Percentiles rank a stretch among this genome's conserved stretches.
phyloP scores from a whole-genome alignment of 129 eudicot species.

The Logfia minima region DNA sequence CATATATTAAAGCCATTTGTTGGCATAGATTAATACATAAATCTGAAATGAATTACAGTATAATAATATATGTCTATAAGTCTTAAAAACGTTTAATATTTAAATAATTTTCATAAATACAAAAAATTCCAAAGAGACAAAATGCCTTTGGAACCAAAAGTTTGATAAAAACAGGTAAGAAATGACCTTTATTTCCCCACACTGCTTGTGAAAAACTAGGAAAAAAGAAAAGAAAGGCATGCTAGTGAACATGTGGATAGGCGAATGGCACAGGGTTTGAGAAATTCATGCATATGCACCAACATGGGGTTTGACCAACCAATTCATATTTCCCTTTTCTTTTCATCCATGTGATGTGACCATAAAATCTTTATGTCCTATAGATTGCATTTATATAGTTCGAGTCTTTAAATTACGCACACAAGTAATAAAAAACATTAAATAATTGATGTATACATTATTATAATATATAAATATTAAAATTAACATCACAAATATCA shows the following conservation, averaged over 20 bases:
- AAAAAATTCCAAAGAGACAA: background rate
- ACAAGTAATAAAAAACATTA: no score
- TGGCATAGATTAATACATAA: background rate
- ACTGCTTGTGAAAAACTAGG: slow-evolving; percentile 20
- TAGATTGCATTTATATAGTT: background rate
- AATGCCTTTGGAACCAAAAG: slow-evolving; percentile 14
- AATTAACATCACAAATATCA: no score
- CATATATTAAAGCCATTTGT: no score
- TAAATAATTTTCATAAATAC: no score
- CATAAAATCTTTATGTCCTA: background rate
- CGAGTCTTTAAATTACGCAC: background rate
- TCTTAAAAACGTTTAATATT: no score
- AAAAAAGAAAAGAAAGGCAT: slow-evolving; percentile 21
- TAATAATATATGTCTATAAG: no score
- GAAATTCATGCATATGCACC: slow-evolving; percentile 24
- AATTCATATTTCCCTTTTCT: background rate
- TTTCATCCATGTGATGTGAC: background rate
- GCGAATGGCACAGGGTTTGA: slow-evolving; percentile 31
- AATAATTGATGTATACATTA: no score
- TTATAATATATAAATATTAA: no score
- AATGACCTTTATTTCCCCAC: slow-evolving; percentile 23
- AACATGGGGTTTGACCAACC: slow-evolving; percentile 36
- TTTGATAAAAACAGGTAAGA: slow-evolving; percentile 11
- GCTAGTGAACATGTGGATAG: slow-evolving; percentile 32
- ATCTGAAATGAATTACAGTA: background rate